Conservation (phyloP, 2,329 filamentous ascomycete species). For the Venturia nashicola region DNA sequence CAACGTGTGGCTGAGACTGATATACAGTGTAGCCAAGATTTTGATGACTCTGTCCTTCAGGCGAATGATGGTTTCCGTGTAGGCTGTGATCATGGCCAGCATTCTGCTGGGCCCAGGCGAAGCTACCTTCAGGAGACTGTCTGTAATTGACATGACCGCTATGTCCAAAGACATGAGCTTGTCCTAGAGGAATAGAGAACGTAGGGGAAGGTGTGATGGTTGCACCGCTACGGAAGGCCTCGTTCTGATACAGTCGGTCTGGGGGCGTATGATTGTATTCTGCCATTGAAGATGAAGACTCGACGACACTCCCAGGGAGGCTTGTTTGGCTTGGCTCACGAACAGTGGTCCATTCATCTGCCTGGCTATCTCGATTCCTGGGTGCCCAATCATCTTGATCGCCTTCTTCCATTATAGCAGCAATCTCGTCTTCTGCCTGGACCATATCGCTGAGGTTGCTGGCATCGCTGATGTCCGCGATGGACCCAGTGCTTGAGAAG, state of each 20-base stretch:
- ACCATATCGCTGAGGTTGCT: neutral
- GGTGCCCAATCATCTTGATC: neutral
- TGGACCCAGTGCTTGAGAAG: neutral
- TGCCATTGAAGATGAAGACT: neutral
- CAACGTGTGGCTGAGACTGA: neutral
- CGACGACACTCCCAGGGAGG: neutral
- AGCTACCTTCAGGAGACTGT: neutral
- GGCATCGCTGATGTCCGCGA: neutral
- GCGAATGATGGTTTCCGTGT: neutral
- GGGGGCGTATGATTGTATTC: neutral
- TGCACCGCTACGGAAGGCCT: neutral
- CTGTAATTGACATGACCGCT: neutral
- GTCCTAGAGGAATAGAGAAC: neutral
- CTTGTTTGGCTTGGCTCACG: neutral
- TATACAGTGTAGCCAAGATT: neutral
- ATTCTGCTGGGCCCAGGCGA: neutral
- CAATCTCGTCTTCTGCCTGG: neutral
- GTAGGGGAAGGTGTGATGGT: neutral
- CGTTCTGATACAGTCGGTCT: neutral
- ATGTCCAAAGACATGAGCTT: neutral
- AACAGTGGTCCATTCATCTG: neutral
- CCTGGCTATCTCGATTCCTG: neutral
- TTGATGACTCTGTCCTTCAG: neutral
- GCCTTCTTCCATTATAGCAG: neutral
- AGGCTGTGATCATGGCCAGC: neutral